Conservation (phyloP, 352 stramenopile genomes). For the Pythium monospermum region DNA sequence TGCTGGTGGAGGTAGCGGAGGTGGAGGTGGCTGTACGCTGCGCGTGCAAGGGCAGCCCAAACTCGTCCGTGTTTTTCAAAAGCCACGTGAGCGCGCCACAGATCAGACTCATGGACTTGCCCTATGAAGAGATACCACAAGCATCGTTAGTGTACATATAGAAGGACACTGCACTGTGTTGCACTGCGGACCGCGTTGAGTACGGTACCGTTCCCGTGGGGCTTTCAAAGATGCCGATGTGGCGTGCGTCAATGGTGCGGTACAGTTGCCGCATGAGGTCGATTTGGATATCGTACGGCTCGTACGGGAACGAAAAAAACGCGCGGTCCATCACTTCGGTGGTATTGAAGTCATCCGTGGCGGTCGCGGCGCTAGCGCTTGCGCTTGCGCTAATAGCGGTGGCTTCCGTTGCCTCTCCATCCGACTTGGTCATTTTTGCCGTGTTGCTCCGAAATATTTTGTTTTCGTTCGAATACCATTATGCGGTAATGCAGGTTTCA, state of each 20-base stretch:
- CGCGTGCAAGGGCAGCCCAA: slow-evolving; percentile 49
- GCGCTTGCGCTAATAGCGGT: too few species aligned
- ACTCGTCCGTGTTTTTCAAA: slow-evolving; percentile 62
- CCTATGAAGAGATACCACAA: slow-evolving; percentile 25
- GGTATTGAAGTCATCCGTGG: neutral
- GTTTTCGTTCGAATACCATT: too few species aligned
- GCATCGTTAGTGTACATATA: neutral
- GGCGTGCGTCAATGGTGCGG: slow-evolving; percentile 65
- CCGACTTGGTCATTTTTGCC: neutral
- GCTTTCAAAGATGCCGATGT: slow-evolving; percentile 91
- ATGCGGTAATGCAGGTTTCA: too few species aligned
- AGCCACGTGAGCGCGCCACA: slow-evolving; percentile 87
- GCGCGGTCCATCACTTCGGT: slow-evolving; percentile 26
- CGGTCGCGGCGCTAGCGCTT: neutral
- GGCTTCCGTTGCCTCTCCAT: neutral
- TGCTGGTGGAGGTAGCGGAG: neutral
- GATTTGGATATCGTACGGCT: slow-evolving; percentile 88
- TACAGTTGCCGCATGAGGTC: slow-evolving; percentile 87
- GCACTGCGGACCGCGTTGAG: too few species aligned
- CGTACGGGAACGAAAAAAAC: slow-evolving; percentile 88
- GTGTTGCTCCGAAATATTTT: too few species aligned
- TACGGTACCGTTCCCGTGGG: slow-evolving; percentile 83
- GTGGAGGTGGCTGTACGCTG: neutral
- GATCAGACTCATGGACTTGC: slow-evolving; percentile 91
- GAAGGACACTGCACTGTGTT: neutral